Conservation (phyloP, 2,329 filamentous ascomycete genomes). For the Huntiella moniliformis region DNA sequence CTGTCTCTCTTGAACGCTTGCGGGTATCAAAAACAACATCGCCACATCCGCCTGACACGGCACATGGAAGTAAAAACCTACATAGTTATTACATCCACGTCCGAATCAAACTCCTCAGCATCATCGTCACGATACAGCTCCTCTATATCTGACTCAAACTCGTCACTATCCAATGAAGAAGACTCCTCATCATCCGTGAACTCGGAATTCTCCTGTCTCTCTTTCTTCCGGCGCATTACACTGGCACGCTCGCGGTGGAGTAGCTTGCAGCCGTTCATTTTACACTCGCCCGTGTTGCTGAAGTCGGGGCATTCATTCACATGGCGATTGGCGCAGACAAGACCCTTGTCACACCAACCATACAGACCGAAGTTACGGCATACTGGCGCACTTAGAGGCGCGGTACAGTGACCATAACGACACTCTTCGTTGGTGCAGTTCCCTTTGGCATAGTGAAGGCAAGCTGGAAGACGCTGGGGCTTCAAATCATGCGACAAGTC, state of each 20-base stretch:
- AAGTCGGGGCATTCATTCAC: conserved; percentile 90
- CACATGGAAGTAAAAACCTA: conserved; percentile 4
- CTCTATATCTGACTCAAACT: conserved; percentile 61
- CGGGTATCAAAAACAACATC: background rate
- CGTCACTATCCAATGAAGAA: conserved; percentile 51
- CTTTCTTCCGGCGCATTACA: conserved; percentile 46
- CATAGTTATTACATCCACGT: conserved; percentile 12
- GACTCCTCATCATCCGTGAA: conserved; percentile 59
- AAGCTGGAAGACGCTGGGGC: conserved; percentile 69
- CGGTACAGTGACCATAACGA: conserved; percentile 67
- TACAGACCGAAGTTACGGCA: conserved; percentile 70
- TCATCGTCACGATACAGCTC: conserved; percentile 42
- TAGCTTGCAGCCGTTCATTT: conserved; percentile 62
- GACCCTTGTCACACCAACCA: conserved; percentile 76
- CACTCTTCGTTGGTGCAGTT: conserved; percentile 77
- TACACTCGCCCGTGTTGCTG: conserved; percentile 75
- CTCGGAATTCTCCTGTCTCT: conserved; percentile 25
- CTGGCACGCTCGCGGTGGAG: conserved; percentile 78
- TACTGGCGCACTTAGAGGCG: conserved; percentile 58
- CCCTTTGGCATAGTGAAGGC: conserved; percentile 76
- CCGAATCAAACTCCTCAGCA: conserved; percentile 14
- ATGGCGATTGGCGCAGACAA: conserved; percentile 61
- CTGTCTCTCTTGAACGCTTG: background rate
- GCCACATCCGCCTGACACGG: background rate
- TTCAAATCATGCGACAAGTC: conserved; percentile 78